These are phyloP conservation scores for Penicillium thymicola DNA, from an alignment of 2,329 filamentous ascomycete species.

Conservation along the genomic window DNA sequence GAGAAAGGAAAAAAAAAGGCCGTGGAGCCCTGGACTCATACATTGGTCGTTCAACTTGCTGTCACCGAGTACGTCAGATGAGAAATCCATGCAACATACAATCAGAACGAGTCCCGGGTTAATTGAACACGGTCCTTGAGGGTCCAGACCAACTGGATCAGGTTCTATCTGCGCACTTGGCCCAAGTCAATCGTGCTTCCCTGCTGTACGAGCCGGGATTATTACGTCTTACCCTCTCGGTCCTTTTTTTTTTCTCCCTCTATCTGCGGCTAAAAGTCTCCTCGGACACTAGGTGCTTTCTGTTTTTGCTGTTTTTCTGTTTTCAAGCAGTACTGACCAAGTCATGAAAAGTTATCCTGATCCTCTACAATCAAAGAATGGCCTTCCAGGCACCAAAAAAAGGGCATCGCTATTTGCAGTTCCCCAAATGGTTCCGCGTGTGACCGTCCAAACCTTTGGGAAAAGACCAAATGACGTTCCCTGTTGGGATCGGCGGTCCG, in stretches of 20 bases:
- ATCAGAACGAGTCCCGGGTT: background rate
- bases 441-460: conserved; percentile 5
- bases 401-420: background rate
- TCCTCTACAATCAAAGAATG: background rate
- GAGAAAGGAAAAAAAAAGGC: background rate
- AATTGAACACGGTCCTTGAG: conserved; percentile 15
- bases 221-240: background rate
- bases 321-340: background rate
- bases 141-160: conserved; percentile 20
- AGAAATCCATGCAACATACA: conserved; percentile 11
- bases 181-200: conserved; percentile 9
- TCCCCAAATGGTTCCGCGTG: conserved; percentile 5
- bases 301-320: background rate
- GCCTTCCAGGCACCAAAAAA: background rate
- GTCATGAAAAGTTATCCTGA: background rate
- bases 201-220: conserved; percentile 1
- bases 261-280: background rate
- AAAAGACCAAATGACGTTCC: conserved; percentile 11
- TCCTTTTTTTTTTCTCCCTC: background rate
- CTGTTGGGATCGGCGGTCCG: conserved; percentile 15
- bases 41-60: background rate
- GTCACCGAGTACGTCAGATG: background rate
- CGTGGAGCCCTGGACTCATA: conserved; percentile 1
- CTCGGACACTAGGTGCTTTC: background rate
- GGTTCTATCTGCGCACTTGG: conserved; percentile 1